Base-by-base conservation (phyloP, 805 yeast genomes). In the Starmerella floricola region DNA sequence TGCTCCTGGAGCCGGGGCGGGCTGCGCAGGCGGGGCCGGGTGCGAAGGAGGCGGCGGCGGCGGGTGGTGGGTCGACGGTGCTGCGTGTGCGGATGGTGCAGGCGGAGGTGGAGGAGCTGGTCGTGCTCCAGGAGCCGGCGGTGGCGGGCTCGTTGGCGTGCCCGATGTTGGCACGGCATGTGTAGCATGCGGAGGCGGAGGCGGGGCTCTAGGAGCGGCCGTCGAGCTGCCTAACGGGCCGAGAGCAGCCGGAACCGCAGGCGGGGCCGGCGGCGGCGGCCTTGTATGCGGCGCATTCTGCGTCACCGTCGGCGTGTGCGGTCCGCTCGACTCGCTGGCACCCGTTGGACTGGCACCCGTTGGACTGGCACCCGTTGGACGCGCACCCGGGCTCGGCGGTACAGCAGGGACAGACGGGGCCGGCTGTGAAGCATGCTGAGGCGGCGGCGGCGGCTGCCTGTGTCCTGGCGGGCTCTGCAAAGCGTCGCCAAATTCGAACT, bases 1-100 rank as follows among this genome's bases (percentile, higher is more conserved):
- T 16, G 40, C 38, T 23, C 41, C 27, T 31, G 40, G 48, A 13
- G 50, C 40, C 21, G 50, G 31, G 8, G 36, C 38, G 15, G 26
- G 21, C 8, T 41, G 32, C 35, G 35, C 31, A 3, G 36, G 21
- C 34, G 40, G 21, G 4, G 3, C 18, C 31, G 8, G 41, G 19
- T 3, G 36, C 20, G 45, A 26, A 17, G 36, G 38, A 3, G 36
- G 31, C 18, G 41, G 32, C 8, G 36, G 27, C 10, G 41, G 30
- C 13, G 33, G 38, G 12, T 33, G 41, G 6, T 44, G 10, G 3
- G 37, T 24, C 3, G 31, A 36, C 8, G 47, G 36, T 15, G 30
- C 35, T n/a, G 36, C 30, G 8, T 35, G 37, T 18, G 34, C 38
- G 29, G 40, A 39, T n/a, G 29, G 15, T 21, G 39, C 24, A n/a